These are phyloP conservation scores for Hyphopichia fennica DNA, from an alignment of 1,139 yeast genomes.

Conservation along the genomic window DNA sequence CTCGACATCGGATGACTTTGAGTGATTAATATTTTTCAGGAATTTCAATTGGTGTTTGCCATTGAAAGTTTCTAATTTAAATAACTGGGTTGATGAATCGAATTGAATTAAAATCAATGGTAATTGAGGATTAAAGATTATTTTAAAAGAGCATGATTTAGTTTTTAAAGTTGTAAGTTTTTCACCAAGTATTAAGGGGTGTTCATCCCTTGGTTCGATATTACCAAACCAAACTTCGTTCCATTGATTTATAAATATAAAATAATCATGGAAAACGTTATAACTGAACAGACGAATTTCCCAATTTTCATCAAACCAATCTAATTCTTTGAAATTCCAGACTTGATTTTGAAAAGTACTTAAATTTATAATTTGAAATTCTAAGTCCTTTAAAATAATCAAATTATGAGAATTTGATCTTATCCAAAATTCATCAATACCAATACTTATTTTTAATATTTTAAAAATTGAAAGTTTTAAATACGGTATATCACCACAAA, in stretches of 20 bases:
- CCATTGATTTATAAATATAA: conserved; percentile 28
- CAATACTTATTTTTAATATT: conserved; percentile 37
- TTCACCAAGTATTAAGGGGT: conserved; percentile 1
- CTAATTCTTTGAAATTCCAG: conserved; percentile 25
- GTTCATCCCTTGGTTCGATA: conserved; percentile 13
- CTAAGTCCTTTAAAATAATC: conserved; percentile 28
- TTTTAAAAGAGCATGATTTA: conserved; percentile 1
- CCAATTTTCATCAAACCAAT: conserved; percentile 27
- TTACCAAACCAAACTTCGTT: conserved; percentile 31
- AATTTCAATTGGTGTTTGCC: conserved; percentile 8
- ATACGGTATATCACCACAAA: conserved; percentile 25
- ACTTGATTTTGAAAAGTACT: conserved; percentile 32
- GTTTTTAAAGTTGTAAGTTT: neutral
- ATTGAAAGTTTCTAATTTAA: conserved; percentile 10
- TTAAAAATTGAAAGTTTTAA: conserved; percentile 33
- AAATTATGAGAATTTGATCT: conserved; percentile 41
- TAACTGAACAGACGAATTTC: conserved; percentile 24
- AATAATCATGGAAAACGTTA: conserved; percentile 28
- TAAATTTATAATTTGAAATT: conserved; percentile 37
- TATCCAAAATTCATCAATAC: conserved; percentile 36
- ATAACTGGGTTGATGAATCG: conserved; percentile 12
- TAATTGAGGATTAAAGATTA: conserved; percentile 27
- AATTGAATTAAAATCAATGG: conserved; percentile 20
- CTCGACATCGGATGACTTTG: conserved; percentile 5
- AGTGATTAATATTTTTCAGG: conserved; percentile 9